Percentiles rank a stretch among this genome's conserved stretches.
Conservation (phyloP, 345 rosid species). For the Litchi chinensis region DNA sequence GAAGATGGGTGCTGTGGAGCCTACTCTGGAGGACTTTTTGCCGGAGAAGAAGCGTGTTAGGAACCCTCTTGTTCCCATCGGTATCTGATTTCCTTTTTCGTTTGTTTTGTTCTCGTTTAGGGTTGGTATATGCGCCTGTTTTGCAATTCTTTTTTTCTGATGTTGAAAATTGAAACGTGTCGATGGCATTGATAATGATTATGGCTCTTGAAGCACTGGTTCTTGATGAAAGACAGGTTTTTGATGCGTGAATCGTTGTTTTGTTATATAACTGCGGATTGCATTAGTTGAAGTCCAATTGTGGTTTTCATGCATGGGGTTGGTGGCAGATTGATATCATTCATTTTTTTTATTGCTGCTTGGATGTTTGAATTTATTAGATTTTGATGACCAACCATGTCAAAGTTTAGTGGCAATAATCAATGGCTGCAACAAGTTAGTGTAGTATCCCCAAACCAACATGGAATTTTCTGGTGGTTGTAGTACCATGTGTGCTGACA, state of each 20-base stretch:
- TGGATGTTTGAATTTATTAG: not conserved
- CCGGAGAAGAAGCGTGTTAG: constrained; percentile 64
- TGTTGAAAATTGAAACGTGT: not conserved
- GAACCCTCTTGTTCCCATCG: constrained; percentile 79
- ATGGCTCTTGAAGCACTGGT: not conserved
- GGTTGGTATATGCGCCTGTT: too few relatives aligned
- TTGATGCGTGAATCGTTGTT: not conserved
- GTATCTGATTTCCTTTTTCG: constrained; percentile 26
- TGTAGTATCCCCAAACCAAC: not conserved
- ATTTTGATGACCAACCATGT: not conserved
- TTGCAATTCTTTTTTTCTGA: too few relatives aligned
- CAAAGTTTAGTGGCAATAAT: not conserved
- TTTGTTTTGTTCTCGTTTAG: not conserved
- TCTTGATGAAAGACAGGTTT: not conserved
- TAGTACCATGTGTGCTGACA: not conserved
- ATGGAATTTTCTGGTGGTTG: not conserved
- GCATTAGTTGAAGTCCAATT: not conserved
- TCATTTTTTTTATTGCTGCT: not conserved
- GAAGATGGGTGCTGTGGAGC: constrained; percentile 51
- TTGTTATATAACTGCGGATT: not conserved
- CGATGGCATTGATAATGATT: not conserved
- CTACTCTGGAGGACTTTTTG: constrained; percentile 53
- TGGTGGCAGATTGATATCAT: not conserved
- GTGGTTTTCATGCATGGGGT: too few relatives aligned
- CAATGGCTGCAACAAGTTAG: not conserved